Base-by-base conservation (phyloP, 163 green algal species). In the Smithsoniella earleae region DNA sequence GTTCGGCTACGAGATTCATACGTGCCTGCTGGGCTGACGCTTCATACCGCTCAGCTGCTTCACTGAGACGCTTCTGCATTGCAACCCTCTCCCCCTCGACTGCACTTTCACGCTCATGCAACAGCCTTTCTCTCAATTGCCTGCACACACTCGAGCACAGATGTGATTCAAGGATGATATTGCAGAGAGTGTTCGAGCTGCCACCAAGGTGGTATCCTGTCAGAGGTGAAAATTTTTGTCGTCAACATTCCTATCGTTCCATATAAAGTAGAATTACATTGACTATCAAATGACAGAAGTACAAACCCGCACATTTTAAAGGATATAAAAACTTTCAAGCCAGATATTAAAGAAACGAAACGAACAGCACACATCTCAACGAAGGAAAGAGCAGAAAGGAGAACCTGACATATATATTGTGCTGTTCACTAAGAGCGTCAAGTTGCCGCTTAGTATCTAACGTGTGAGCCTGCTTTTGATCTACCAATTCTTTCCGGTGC, bases 401-500 rank as follows among this genome's bases (percentile, higher is more conserved):
- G 34, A 49, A 80, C 49, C 45, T 69, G 46, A 20, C 69, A 44
- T 4, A 55, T 62, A 20, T 37, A 34, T 52, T 73, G 25, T 62
- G 20, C 55, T 65, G 33, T 44, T 66, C 58, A 22, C 58, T 69
- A 6, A 69, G n/a, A n/a, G 3, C 22, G 6, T 36, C 64, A 52
- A 74, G 37, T 54, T 65, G 66, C 34, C 73, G 55, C 55, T 77
- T 62, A 33, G 36, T 37, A 49, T 73, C 52, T 73, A 73, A 8
- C 40, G 34, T 6, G 37, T 36, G n/a, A 46, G 25, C 36, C 8
- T 80, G 36, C 38, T 77, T 54, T 3, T 62, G 69, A 20, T 38
- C 36, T 38, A 52, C 69, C 58, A 87, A 37, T 28, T 85, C 82
- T 8, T 37, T 76, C 54, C 81, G 79, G 52, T 85, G 79, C 58